phyloP scores from a whole-genome alignment of 306 rosid genomes.

The Dryas octopetala region DNA sequence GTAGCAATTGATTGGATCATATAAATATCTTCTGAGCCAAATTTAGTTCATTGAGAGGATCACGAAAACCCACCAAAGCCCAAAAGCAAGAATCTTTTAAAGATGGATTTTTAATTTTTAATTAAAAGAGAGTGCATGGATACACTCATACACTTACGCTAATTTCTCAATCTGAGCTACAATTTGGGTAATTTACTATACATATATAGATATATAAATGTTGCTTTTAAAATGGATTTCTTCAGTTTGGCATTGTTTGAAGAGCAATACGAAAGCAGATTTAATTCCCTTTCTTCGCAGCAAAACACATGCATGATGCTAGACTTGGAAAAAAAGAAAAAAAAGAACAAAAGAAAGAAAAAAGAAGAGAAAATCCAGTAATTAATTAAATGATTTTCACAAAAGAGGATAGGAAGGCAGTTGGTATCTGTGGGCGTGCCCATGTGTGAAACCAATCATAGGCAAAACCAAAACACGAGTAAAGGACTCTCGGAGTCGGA shows the following conservation, averaged over 20 bases:
- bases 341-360: background rate
- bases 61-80: too few species aligned
- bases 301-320: background rate
- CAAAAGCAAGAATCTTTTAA: too few species aligned
- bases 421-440: constrained; percentile 1
- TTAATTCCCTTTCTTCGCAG: background rate
- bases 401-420: background rate
- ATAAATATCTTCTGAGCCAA: too few species aligned
- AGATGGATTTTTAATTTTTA: too few species aligned
- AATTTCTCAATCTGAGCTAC: background rate
- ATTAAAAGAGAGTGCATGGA: too few species aligned
- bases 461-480: background rate
- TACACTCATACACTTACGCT: background rate
- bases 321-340: background rate
- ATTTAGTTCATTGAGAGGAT: too few species aligned
- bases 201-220: background rate
- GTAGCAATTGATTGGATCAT: too few species aligned
- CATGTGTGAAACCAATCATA: constrained; percentile 1
- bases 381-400: background rate
- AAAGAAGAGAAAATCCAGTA: background rate
- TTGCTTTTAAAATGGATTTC: background rate
- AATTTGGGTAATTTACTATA: background rate
- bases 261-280: background rate
- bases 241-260: background rate
- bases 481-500: background rate